A percentile compares a stretch with the other conserved stretches of the same genome.
These are phyloP conservation scores for Favolaschia claudopus DNA, from an alignment of 768 basidiomycete species.

Conservation along the genomic window DNA sequence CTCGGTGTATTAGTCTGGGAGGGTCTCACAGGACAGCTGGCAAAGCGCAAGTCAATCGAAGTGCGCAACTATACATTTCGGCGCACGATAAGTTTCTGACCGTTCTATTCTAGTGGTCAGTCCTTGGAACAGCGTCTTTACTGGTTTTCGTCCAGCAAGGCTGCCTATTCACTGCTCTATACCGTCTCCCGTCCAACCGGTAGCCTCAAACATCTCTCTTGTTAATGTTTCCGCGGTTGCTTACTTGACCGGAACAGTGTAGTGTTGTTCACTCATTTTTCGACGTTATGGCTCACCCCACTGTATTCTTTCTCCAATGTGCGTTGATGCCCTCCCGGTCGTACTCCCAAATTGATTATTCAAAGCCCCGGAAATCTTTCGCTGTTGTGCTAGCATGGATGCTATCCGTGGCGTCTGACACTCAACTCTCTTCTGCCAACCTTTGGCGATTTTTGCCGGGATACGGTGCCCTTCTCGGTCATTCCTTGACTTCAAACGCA, in stretches of 20 bases:
- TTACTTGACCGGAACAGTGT: slow-evolving; percentile 54
- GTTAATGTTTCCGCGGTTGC: background rate
- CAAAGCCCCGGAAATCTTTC: slow-evolving; percentile 59
- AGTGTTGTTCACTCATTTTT: slow-evolving; percentile 73
- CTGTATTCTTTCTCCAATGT: slow-evolving; percentile 59
- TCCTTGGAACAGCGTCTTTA: slow-evolving; percentile 70
- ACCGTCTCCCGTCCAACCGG: slow-evolving; percentile 73
- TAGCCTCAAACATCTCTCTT: no score
- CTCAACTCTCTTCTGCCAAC: slow-evolving; percentile 47
- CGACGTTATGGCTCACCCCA: slow-evolving; percentile 68
- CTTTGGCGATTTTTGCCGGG: slow-evolving; percentile 61
- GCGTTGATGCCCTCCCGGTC: slow-evolving; percentile 27
- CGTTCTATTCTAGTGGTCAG: slow-evolving; percentile 64
- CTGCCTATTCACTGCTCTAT: slow-evolving; percentile 72
- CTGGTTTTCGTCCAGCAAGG: slow-evolving; percentile 74
- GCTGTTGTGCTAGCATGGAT: slow-evolving; percentile 56
- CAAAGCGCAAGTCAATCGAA: slow-evolving; percentile 65
- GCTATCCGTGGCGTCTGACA: slow-evolving; percentile 67
- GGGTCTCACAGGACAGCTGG: slow-evolving; percentile 57
- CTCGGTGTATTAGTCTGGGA: slow-evolving; percentile 71
- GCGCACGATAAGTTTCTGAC: background rate
- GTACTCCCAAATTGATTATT: slow-evolving; percentile 8
- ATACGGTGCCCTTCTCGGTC: slow-evolving; percentile 68
- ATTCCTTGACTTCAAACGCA: slow-evolving; percentile 66
- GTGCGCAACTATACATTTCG: slow-evolving; percentile 43